Evolutionary conservation across 2,329 filamentous ascomycete species (phyloP).

Genomic region (Calonectria honghensis): DNA sequence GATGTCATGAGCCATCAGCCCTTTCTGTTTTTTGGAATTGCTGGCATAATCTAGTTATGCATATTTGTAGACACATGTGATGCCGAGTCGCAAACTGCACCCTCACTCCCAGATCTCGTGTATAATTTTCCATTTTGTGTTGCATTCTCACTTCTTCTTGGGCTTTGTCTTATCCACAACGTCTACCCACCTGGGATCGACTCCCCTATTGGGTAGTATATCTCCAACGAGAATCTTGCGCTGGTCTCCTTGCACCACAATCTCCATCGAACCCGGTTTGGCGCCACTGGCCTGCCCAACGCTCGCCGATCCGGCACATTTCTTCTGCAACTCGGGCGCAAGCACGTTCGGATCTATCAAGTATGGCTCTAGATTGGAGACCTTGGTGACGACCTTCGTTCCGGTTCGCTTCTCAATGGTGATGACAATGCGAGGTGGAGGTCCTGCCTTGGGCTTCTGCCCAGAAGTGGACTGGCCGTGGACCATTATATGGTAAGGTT

Average conservation of each 20-base stretch:
- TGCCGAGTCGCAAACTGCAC: not conserved
- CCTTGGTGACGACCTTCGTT: constrained; percentile 51
- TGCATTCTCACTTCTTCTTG: constrained; percentile 21
- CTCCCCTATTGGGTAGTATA: constrained; percentile 41
- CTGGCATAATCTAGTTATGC: not conserved
- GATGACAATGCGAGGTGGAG: constrained; percentile 44
- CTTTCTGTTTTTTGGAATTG: not conserved
- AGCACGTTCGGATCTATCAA: constrained; percentile 48
- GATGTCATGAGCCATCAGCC: not conserved
- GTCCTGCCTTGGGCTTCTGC: constrained; percentile 49
- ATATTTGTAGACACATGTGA: not conserved
- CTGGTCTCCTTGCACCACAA: constrained; percentile 51
- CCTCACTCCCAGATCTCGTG: not conserved
- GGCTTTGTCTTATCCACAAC: constrained; percentile 49
- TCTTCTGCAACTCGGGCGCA: constrained; percentile 50
- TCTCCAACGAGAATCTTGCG: constrained; percentile 45
- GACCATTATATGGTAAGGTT: constrained; percentile 48
- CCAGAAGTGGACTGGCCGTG: constrained; percentile 36
- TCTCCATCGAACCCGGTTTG: constrained; percentile 48
- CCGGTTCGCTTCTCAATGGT: constrained; percentile 52
- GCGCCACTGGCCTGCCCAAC: constrained; percentile 49
- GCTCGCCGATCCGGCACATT: constrained; percentile 49
- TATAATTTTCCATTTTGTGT: not conserved
- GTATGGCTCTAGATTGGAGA: constrained; percentile 51
- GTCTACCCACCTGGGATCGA: constrained; percentile 50